Conservation (phyloP, 495 filamentous ascomycete genomes). For the Trichoderma orchidacearum region DNA sequence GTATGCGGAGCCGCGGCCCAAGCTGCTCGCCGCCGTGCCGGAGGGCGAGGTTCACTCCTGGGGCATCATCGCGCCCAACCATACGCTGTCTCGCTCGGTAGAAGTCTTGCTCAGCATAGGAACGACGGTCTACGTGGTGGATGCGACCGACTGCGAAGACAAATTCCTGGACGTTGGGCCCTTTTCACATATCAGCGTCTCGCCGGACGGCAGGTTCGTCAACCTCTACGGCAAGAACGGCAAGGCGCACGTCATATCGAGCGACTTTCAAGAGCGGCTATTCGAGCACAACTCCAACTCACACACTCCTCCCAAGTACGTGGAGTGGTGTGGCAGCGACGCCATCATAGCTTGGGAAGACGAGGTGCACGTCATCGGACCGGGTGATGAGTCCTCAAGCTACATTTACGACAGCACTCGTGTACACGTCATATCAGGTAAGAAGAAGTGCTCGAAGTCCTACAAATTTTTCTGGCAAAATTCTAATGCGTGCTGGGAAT, state of each 20-base stretch:
- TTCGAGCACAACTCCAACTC: conserved; percentile 85
- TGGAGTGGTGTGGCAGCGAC: conserved; percentile 95
- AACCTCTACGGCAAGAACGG: conserved; percentile 77
- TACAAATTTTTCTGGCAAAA: conserved; percentile 12
- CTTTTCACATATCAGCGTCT: conserved; percentile 79
- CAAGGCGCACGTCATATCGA: conserved; percentile 84
- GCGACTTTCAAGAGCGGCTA: conserved; percentile 81
- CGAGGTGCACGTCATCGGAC: conserved; percentile 90
- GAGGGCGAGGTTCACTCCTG: conserved; percentile 74
- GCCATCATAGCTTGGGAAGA: conserved; percentile 95
- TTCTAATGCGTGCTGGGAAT: not conserved
- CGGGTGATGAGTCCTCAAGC: conserved; percentile 61
- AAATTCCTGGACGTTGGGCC: conserved; percentile 80
- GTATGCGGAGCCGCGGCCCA: conserved; percentile 84
- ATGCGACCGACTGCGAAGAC: conserved; percentile 82
- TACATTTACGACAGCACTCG: conserved; percentile 76
- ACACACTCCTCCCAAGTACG: conserved; percentile 70
- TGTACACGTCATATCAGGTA: conserved; percentile 63
- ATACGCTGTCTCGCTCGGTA: conserved; percentile 86
- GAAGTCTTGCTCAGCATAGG: conserved; percentile 83
- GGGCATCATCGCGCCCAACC: conserved; percentile 76
- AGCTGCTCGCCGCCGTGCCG: conserved; percentile 62
- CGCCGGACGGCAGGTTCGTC: conserved; percentile 78
- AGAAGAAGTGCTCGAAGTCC: too few relatives aligned
- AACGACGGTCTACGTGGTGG: conserved; percentile 73